These are phyloP conservation scores for Paspalum vaginatum DNA, from an alignment of 176 grass and related monocot genomes.

Conservation along the genomic window DNA sequence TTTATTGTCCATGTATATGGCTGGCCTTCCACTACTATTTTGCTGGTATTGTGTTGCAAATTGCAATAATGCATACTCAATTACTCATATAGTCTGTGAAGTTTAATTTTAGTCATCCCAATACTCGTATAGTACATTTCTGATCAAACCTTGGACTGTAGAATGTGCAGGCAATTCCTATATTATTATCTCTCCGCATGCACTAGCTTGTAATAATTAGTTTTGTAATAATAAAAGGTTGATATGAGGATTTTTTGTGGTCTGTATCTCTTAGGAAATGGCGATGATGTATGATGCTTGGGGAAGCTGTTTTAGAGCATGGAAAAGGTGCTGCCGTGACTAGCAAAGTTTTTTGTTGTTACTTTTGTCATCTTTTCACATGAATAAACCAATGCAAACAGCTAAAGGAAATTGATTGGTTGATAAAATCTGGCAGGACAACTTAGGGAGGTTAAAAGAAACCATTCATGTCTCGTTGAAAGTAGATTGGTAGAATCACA, in stretches of 20 bases:
- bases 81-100: background rate
- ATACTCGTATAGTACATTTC: background rate
- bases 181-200: background rate
- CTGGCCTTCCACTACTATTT: background rate
- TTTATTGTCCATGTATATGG: background rate
- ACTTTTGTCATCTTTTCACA: background rate
- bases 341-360: constrained; percentile 27
- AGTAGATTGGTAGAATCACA: background rate
- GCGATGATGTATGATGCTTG: constrained; percentile 52
- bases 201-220: background rate
- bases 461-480: background rate
- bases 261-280: constrained; percentile 56
- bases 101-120: background rate
- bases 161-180: background rate
- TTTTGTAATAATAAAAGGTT: constrained; percentile 29
- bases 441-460: background rate
- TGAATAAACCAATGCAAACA: constrained; percentile 3
- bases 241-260: constrained; percentile 33
- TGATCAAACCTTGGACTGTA: background rate
- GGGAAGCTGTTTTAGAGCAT: constrained; percentile 25
- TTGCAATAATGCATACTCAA: background rate
- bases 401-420: background rate
- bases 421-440: background rate
- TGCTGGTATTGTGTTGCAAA: background rate
- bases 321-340: constrained; percentile 33